These are phyloP conservation scores for Chamaecrista fasciculata DNA, from an alignment of 306 rosid species.

Conservation along the genomic window DNA sequence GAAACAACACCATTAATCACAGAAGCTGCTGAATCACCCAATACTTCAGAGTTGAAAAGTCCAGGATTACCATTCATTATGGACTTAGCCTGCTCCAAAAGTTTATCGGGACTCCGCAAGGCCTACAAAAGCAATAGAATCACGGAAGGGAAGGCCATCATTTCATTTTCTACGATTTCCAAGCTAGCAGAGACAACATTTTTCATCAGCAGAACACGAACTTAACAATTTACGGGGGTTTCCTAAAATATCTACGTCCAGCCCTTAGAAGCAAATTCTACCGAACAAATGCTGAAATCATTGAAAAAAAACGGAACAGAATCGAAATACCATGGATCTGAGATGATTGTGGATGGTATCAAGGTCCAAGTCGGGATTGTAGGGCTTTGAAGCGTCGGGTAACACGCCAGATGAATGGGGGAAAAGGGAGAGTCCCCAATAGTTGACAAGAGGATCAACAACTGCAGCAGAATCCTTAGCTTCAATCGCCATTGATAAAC, in stretches of 20 bases:
- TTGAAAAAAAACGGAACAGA: background rate
- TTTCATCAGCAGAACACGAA: background rate
- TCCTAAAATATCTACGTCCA: background rate
- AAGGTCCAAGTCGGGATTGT: slow-evolving; percentile 37
- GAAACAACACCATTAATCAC: slow-evolving; percentile 27
- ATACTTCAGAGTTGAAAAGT: slow-evolving; percentile 26
- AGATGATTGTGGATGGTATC: slow-evolving; percentile 52
- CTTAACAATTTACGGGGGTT: background rate
- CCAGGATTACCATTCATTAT: slow-evolving; percentile 34
- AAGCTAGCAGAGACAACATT: background rate
- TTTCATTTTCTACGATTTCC: background rate
- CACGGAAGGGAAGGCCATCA: too few species aligned
- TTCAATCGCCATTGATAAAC: slow-evolving; percentile 37
- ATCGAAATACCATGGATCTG: slow-evolving; percentile 51
- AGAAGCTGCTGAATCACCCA: slow-evolving; percentile 9
- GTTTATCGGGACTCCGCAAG: slow-evolving; percentile 44
- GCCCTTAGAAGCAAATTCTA: background rate
- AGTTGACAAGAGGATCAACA: slow-evolving; percentile 57
- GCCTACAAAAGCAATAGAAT: slow-evolving; percentile 42
- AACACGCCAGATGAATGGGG: slow-evolving; percentile 17
- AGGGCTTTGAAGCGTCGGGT: slow-evolving; percentile 33
- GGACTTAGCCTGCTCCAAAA: slow-evolving; percentile 43
- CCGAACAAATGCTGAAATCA: background rate
- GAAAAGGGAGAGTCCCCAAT: slow-evolving; percentile 58
- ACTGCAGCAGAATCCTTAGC: slow-evolving; percentile 18